These are phyloP conservation scores for Colletotrichum theobromicola DNA, from an alignment of 2,329 filamentous ascomycete genomes.

Conservation along the genomic window DNA sequence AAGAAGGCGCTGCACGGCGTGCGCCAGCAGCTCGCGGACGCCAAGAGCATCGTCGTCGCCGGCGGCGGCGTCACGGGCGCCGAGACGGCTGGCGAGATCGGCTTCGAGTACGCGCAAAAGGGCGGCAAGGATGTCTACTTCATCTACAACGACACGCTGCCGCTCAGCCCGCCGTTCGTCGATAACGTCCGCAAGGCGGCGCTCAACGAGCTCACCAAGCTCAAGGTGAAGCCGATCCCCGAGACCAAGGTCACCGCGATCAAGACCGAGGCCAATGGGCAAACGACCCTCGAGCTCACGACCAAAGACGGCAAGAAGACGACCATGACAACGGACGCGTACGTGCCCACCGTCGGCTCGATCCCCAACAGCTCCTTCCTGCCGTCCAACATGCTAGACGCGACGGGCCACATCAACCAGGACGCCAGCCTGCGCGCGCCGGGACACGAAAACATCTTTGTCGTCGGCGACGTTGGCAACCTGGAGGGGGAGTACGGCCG, in stretches of 20 bases:
- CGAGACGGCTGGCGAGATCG: conserved; percentile 58
- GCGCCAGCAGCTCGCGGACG: conserved; percentile 42
- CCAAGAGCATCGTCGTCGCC: conserved; percentile 54
- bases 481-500: conserved; percentile 40
- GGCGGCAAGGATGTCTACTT: conserved; percentile 53
- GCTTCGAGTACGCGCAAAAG: conserved; percentile 46
- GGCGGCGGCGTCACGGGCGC: conserved; percentile 57
- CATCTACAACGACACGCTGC: conserved; percentile 42
- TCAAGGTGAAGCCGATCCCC: conserved; percentile 47
- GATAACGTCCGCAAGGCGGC: conserved; percentile 44
- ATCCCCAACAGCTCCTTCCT: conserved; percentile 50
- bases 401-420: conserved; percentile 39
- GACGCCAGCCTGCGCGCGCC: conserved; percentile 39
- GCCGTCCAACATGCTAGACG: conserved; percentile 40
- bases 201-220: conserved; percentile 43
- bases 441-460: conserved; percentile 45
- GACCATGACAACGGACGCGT: conserved; percentile 46
- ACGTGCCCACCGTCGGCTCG: conserved; percentile 52
- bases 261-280: conserved; percentile 27
- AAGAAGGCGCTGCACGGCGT: conserved; percentile 40
- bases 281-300: conserved; percentile 37
- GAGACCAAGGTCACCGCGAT: conserved; percentile 39
- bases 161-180: conserved; percentile 36
- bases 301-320: conserved; percentile 36
- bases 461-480: conserved; percentile 48